Conservation (phyloP, 345 rosid genomes). For the Trapa incisa region DNA sequence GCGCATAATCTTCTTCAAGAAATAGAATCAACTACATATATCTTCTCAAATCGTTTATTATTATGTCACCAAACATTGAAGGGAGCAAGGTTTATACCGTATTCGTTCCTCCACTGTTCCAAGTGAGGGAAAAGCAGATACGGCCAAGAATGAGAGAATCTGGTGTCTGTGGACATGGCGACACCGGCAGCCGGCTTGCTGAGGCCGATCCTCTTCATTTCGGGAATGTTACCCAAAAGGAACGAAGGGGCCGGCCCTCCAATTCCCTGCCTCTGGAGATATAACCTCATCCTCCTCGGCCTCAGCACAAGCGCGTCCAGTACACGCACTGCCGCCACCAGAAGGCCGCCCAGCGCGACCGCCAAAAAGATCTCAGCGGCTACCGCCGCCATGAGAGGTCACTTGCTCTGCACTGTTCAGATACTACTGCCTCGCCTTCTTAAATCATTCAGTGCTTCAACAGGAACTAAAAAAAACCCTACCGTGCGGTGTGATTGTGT, state of each 20-base stretch:
- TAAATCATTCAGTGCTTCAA: no score
- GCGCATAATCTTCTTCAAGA: no score
- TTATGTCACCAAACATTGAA: no score
- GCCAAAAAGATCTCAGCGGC: constrained; percentile 6
- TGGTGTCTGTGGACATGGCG: not conserved
- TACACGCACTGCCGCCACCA: constrained; percentile 6
- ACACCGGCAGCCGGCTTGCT: no score
- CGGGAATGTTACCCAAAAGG: constrained; percentile 30
- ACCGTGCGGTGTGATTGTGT: no score
- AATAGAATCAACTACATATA: not conserved
- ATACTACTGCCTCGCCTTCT: no score
- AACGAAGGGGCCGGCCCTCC: constrained; percentile 33
- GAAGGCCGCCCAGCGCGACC: constrained; percentile 12
- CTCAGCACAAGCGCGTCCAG: constrained; percentile 12
- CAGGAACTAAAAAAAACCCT: no score
- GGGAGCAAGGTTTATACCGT: constrained; percentile 15
- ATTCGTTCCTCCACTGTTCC: constrained; percentile 19
- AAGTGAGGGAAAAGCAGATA: constrained; percentile 18
- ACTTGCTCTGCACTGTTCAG: no score
- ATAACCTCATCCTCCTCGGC: constrained; percentile 19
- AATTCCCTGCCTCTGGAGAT: constrained; percentile 30
- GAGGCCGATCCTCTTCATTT: constrained; percentile 18
- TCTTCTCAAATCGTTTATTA: not conserved
- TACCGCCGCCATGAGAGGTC: not conserved
- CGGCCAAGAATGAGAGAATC: constrained; percentile 32